Evolutionary conservation across 2,329 filamentous ascomycete genomes (phyloP), one percentile per base, ranked within the genome.

Genomic region (Nemania diffusa): DNA sequence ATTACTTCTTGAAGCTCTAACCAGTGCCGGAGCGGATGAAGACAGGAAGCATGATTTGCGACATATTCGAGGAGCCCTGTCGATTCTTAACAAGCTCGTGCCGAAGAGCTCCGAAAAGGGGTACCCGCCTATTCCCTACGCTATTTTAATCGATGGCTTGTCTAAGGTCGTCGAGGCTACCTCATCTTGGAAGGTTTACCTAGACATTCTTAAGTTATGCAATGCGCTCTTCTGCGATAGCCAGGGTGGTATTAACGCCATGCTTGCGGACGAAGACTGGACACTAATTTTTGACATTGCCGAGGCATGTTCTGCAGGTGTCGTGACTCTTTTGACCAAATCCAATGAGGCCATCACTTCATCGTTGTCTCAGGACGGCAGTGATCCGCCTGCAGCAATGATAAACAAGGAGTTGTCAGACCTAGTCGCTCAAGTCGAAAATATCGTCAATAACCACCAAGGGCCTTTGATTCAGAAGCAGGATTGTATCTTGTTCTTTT

Each of bases 251-350:
- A 77, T 91, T 52, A 87, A 87, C 69, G 80, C 81, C 15, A 80
- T 90, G 55, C 78, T 92, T 24, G 79, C 86, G 48, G 89, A 91
- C 63, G 89, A 91, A 72, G 89, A 92, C 74, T 91, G 90, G 89
- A 83, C 84, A 1, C 78, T 84, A 4, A 81, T 91, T 64, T 83
- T 92, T 20, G 82, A 87, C 22, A 84, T 91, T 20, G 87, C 88
- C 1, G 81, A 81, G 3, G 83, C 83, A 62, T 92, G 90, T 74
- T 83, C 80, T 60, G 80, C 79, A 59, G 75, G 76, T 55, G 76
- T 74, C 71, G 46, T 75, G 34, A 68, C 63, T 40, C 67, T 67
- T 20, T 59, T 72, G 17, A 55, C 72, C 2, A 67, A 72, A 48
- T 61, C 74, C 26, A 68, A 71, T 2, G 74, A 75, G 32, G 26